Percentiles rank a stretch among this genome's conserved stretches.
These are phyloP conservation scores for Penicillium robsamsonii DNA, from an alignment of 495 filamentous ascomycete species.

Conservation along the genomic window DNA sequence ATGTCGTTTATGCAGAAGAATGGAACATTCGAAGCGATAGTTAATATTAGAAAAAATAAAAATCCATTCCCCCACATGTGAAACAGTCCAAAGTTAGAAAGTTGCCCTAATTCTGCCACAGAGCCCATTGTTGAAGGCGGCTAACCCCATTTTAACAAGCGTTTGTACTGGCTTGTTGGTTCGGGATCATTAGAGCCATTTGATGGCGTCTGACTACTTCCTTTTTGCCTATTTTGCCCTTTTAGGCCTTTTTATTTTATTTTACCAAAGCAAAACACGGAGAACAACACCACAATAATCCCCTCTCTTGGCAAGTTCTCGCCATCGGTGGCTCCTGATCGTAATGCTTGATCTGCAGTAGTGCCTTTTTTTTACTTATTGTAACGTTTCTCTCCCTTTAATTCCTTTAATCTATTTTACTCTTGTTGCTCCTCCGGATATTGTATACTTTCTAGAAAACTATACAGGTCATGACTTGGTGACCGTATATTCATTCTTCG, in stretches of 20 bases:
- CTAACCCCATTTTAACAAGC: neutral
- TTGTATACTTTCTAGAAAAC: slow-evolving; percentile 10
- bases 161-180: neutral
- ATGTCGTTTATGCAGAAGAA: neutral
- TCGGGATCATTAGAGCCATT: neutral
- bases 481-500: slow-evolving; percentile 6
- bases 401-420: neutral
- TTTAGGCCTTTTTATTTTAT: neutral
- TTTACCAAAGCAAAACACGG: slow-evolving; percentile 4
- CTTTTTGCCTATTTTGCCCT: neutral
- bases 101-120: neutral
- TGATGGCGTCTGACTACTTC: neutral
- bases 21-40: neutral
- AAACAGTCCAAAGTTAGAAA: neutral
- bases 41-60: neutral
- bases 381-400: slow-evolving; percentile 5
- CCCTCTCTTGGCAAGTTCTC: slow-evolving; percentile 14
- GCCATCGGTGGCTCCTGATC: slow-evolving; percentile 15
- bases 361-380: slow-evolving; percentile 10
- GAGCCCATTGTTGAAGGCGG: neutral
- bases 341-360: slow-evolving; percentile 18
- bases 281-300: slow-evolving; percentile 2
- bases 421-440: neutral
- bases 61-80: neutral
- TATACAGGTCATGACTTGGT: slow-evolving; percentile 17